Evolutionary conservation across 139 green algal genomes (phyloP), one percentile per base, ranked within the genome.

Genomic region (Yamagishiella unicocca): DNA sequence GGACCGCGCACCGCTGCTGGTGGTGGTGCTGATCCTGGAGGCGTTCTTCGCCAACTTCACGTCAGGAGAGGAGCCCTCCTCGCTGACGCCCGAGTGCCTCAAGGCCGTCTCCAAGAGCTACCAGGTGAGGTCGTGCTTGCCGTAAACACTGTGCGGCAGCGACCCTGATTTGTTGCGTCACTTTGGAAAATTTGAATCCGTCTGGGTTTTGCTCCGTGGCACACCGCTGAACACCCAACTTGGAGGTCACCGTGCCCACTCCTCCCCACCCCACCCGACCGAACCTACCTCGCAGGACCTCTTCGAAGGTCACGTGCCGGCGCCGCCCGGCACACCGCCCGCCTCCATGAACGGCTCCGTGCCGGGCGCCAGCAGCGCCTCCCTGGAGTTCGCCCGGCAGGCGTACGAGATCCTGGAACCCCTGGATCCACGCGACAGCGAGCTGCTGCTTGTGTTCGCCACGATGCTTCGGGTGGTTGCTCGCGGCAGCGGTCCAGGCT

Each of bases 391-490:
- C 8, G 68, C 46, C 0, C 31, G 42, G 21, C 73, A 82, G 45
- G 50, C 77, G 27, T 81, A 68, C n/a, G 80, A 88, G 29, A 42
- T 83, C 29, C 46, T 91, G 54, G 71, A 75, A 70, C 61, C 88
- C 5, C 43, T 94, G 53, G n/a, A 68, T n/a, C 68, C 88, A 8
- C 58, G 68, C 27, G 92, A 94, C 79, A 83, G 87, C 45, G 92
- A 94, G 71, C 72, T 94, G 85, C 83, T 92, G 68, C 88, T 93
- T 72, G 76, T 91, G 62, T 90, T 92, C 45, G 42, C 89, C 2
- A 82, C 89, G 10, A 75, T 92, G 71, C 46, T 93, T 88, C 53
- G 90, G 61, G 84, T 92, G 46, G 74, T 80, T 27, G 88, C 62
- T 46, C 72, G 53, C 10, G 82, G 66, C 1, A 70, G 46, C 1